Percentiles rank a stretch among this genome's conserved stretches.
Evolutionary conservation across 169 alveolate genomes (phyloP).

Genomic region (Ichthyophthirius multifiliis): DNA sequence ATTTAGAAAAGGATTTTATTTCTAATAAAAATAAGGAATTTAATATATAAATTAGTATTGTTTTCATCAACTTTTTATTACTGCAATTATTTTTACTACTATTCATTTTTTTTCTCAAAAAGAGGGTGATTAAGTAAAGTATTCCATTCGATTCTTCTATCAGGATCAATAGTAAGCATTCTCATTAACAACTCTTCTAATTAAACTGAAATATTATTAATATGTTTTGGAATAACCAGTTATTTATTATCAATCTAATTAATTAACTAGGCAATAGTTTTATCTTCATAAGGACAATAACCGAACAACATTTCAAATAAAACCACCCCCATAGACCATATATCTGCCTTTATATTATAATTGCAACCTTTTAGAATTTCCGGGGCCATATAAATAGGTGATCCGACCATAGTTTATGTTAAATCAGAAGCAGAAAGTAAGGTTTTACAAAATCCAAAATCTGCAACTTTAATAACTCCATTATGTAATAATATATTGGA

Average conservation of each 20-base stretch:
- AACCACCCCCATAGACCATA: slow-evolving; percentile 81
- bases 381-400: slow-evolving; percentile 80
- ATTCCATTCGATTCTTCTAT: slow-evolving; percentile 33
- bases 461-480: slow-evolving; percentile 32
- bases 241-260: slow-evolving; percentile 43
- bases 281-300: slow-evolving; percentile 51
- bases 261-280: slow-evolving; percentile 46
- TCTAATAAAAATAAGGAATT: not conserved
- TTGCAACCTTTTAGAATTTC: slow-evolving; percentile 64
- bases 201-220: slow-evolving; percentile 10
- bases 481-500: slow-evolving; percentile 29
- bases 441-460: slow-evolving; percentile 43
- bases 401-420: slow-evolving; percentile 51
- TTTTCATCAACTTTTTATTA: too few species aligned
- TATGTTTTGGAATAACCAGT: slow-evolving; percentile 40
- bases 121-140: slow-evolving; percentile 4
- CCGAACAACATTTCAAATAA: slow-evolving; percentile 58
- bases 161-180: slow-evolving; percentile 29
- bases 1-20: not conserved
- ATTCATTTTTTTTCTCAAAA: not conserved
- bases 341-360: slow-evolving; percentile 78
- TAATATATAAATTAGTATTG: not conserved
- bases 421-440: slow-evolving; percentile 17
- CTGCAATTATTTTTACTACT: not conserved
- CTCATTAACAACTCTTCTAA: slow-evolving; percentile 20